Conservation (phyloP, 2,329 filamentous ascomycete genomes). For the Aspergillus pseudonomiae region DNA sequence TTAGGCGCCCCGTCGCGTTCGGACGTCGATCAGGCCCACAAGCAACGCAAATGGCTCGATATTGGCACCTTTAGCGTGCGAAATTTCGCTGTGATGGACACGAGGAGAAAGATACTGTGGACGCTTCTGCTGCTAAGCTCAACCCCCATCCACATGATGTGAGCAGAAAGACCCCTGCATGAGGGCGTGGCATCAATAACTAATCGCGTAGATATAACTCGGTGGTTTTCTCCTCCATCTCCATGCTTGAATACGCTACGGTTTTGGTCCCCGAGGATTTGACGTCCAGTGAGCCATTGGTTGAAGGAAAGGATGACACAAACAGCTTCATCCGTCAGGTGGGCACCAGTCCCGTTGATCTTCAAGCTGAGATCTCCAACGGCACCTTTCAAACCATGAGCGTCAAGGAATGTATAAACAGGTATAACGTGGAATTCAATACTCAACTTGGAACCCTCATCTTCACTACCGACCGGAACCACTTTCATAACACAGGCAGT, state of each 20-base stretch:
- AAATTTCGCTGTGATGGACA: constrained; percentile 36
- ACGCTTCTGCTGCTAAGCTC: constrained; percentile 17
- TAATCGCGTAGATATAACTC: constrained; percentile 19
- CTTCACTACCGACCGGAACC: not conserved
- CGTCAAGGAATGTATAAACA: constrained; percentile 3
- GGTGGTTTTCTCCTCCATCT: constrained; percentile 15
- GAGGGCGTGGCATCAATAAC: not conserved
- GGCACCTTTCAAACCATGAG: constrained; percentile 8
- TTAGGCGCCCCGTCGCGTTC: constrained; percentile 53
- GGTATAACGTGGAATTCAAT: constrained; percentile 11
- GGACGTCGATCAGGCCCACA: constrained; percentile 55
- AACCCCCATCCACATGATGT: constrained; percentile 19
- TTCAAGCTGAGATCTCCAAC: constrained; percentile 7
- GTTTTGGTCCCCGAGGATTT: constrained; percentile 1
- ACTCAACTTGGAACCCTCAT: constrained; percentile 7
- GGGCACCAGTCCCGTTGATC: constrained; percentile 3
- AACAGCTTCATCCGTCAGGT: not conserved
- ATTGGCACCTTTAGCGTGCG: constrained; percentile 45
- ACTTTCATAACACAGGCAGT: constrained; percentile 5
- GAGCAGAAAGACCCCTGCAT: not conserved
- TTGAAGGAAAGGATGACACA: not conserved
- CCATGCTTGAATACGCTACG: constrained; percentile 11
- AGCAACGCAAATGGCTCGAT: constrained; percentile 44
- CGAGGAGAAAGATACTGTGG: constrained; percentile 25
- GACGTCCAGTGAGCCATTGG: not conserved